Conservation (phyloP, 805 yeast genomes). For the Wickerhamiella allomyrinae region DNA sequence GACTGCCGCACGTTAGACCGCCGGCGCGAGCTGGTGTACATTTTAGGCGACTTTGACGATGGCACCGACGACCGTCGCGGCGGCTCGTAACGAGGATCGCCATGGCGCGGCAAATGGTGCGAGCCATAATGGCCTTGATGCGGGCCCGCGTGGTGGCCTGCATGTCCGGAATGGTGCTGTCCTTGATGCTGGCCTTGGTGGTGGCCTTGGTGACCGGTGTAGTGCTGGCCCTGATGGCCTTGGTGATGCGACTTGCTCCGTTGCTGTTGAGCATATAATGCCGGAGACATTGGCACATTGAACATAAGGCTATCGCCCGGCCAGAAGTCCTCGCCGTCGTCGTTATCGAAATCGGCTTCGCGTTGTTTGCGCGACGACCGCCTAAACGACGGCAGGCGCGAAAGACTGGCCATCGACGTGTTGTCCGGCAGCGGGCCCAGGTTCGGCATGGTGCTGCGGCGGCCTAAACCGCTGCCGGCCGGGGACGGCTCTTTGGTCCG, state of each 20-base stretch:
- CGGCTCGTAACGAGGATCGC: no score
- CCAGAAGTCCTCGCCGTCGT: slow-evolving; percentile 39
- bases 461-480: background rate
- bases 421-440: slow-evolving; percentile 6
- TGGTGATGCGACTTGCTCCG: slow-evolving; percentile 5
- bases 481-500: background rate
- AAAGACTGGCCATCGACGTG: slow-evolving; percentile 19
- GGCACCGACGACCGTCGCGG: no score
- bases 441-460: background rate
- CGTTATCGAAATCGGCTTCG: slow-evolving; percentile 24
- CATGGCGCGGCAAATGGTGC: no score
- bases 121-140: no score
- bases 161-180: no score
- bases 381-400: slow-evolving; percentile 11
- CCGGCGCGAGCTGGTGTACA: background rate
- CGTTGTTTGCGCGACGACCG: slow-evolving; percentile 19
- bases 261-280: slow-evolving; percentile 28
- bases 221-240: no score
- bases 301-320: slow-evolving; percentile 40
- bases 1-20: background rate
- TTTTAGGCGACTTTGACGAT: no score
- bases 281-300: slow-evolving; percentile 52
- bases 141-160: no score
- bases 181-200: no score
- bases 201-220: no score